Base-by-base conservation (phyloP, 768 basidiomycete species). In the Boletus eberwhitei region DNA sequence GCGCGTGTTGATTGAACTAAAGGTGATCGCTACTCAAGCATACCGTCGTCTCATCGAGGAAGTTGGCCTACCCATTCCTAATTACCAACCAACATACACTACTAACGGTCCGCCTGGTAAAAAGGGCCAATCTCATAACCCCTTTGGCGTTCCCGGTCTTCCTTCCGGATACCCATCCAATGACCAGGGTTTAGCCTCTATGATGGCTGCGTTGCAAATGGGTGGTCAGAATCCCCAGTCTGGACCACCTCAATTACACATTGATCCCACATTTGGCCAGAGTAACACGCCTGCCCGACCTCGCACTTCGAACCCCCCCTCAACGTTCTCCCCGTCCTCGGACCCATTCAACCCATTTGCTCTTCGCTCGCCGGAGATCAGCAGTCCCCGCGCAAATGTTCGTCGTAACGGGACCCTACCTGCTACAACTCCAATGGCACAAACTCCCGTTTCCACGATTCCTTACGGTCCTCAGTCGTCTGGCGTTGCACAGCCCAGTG, bases 41-140 rank as follows among this genome's bases (percentile, higher is more conserved):
- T 98, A 98, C 71, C 87, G 93, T 56, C 82, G 91, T 54, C 78
- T 98, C 45, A 90, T 97, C 52, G 93, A 97, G 69, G 95, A 96
- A 73, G 93, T 97, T 58, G 94, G 95, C 13, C 74, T 98, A 41
- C 90, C 92, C 7, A 87, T 93, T 44, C 90, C 89, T 50, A 92
- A 86, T 74, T 87, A 90, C 72, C 88, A 91, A 71, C 86, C 90
- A 13, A 84, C 85, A 14, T 91, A 90, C 69, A 77, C 83, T 16
- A 73, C 73, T 26, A 84, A 83, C 57, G 81, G 79, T 55, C 75
- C 85, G 8, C 77, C 83, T 8, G 76, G 79, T 57, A 80, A 83
- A 57, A 90, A 90, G 72, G 72, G 76, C 47, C 73, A 75, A 35
- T 58, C 77, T 36, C 82, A 83, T 61, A 76, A 66, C 57, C 77